These are phyloP conservation scores for Athelia sp. DNA, from an alignment of 1,284 basidiomycete species.

Conservation along the genomic window DNA sequence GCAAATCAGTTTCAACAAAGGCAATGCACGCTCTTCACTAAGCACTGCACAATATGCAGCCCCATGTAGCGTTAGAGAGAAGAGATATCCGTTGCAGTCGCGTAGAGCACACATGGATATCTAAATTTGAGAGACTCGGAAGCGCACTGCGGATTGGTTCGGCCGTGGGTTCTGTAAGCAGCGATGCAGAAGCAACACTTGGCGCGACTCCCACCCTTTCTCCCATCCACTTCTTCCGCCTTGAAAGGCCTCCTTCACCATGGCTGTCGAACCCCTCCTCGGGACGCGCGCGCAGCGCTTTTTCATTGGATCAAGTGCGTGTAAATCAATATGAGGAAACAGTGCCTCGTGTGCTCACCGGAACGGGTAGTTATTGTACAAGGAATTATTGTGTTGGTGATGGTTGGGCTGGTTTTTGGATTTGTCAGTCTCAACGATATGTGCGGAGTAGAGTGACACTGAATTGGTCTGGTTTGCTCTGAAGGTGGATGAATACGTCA, in stretches of 20 bases:
- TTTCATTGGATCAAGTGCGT: constrained; percentile 61
- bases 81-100: too few relatives aligned
- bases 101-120: too few relatives aligned
- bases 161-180: too few relatives aligned
- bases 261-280: constrained; percentile 64
- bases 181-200: too few relatives aligned
- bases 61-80: too few relatives aligned
- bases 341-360: constrained; percentile 2
- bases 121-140: too few relatives aligned
- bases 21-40: too few relatives aligned
- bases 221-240: too few relatives aligned
- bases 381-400: constrained; percentile 39
- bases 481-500: constrained; percentile 1
- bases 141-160: too few relatives aligned
- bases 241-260: constrained; percentile 20
- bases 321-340: neutral
- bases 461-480: neutral
- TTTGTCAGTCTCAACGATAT: neutral
- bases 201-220: too few relatives aligned
- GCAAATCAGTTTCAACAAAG: too few relatives aligned
- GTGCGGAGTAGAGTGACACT: neutral
- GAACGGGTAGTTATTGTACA: constrained; percentile 26
- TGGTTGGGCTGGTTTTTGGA: constrained; percentile 25
- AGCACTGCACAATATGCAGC: too few relatives aligned
- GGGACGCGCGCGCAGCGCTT: constrained; percentile 61